Base-by-base conservation (phyloP, 306 rosid genomes). In the Prunus mongolica region DNA sequence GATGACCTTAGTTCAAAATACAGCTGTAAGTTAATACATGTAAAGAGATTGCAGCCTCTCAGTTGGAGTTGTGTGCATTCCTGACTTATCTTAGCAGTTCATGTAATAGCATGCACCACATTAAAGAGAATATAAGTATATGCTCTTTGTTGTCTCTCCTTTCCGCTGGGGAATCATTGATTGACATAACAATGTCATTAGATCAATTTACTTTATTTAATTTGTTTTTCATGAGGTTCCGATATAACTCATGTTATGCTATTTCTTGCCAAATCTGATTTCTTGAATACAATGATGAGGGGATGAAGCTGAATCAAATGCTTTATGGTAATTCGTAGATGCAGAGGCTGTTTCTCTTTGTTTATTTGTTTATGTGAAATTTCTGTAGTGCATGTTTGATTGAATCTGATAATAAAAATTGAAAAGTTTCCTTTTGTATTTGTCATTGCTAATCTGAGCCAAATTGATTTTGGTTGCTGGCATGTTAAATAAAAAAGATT, bases 1-100 rank as follows among this genome's bases (percentile, higher is more conserved):
- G 80, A 93, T 91, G 98, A 83, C 87, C 73, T 85, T 83, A 78
- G 99, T 91, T 69, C 97, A 88, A 63, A 82, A 82, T 88, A 96
- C 99, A 72, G 96, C 98, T 64, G 99, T 96, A 88, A 91, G 99
- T 90, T 79, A 58, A 61, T 50, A 65, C 71, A 64, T 44, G 20
- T 73, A 46, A 46, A 76, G 63, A 15, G 76, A 63, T 49, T 25
- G n/a, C 65, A 58, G 16, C 19, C 20, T 61, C 67, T 67, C 19
- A 46, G 38, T 28, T 16, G 55, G 73, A 45, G 34, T 46, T 55
- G 19, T 13, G 30, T 58, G 44, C 58, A 41, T 56, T 11, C 18
- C 11, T 38, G 46, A 14, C 67, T 24, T 52, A 16, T 14, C 55
- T 38, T 38, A 1, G 63, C 34, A 52, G 19, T 63, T 50, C 51